A percentile compares a stretch with the other conserved stretches of the same genome.
Conservation (phyloP, 2,329 filamentous ascomycete genomes). For the Pezicula carpinea region DNA sequence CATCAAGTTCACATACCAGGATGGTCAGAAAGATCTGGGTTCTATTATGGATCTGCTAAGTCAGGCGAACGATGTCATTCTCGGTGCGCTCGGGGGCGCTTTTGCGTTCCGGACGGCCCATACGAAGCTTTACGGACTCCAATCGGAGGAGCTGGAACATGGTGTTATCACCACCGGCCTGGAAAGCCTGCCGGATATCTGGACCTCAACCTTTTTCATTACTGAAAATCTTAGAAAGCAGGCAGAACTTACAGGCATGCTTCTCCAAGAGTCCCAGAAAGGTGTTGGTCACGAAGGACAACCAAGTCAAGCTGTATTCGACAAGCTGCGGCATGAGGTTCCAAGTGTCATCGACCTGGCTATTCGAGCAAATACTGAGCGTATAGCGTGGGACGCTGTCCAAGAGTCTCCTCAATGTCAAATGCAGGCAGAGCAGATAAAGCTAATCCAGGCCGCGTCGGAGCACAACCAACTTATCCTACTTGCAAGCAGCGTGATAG, state of each 20-base stretch:
- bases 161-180: slow-evolving; percentile 62
- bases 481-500: slow-evolving; percentile 39
- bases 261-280: slow-evolving; percentile 28
- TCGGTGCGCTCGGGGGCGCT: slow-evolving; percentile 56
- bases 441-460: slow-evolving; percentile 34
- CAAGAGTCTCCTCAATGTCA: slow-evolving; percentile 44
- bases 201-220: slow-evolving; percentile 70
- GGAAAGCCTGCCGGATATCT: slow-evolving; percentile 69
- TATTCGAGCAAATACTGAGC: slow-evolving; percentile 55
- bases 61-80: slow-evolving; percentile 74
- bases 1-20: slow-evolving; percentile 67
- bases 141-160: slow-evolving; percentile 58
- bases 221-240: slow-evolving; percentile 59
- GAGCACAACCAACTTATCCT: slow-evolving; percentile 42
- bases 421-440: slow-evolving; percentile 43
- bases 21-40: slow-evolving; percentile 50
- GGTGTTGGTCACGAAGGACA: slow-evolving; percentile 18
- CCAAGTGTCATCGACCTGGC: slow-evolving; percentile 50
- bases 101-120: slow-evolving; percentile 70
- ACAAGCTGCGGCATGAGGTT: slow-evolving; percentile 46
- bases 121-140: slow-evolving; percentile 67
- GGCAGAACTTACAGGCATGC: slow-evolving; percentile 43
- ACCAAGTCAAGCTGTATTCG: slow-evolving; percentile 24
- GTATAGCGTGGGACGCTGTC: slow-evolving; percentile 51
- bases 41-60: slow-evolving; percentile 29